Evolutionary conservation across 2,329 filamentous ascomycete genomes (phyloP).

Genomic region (Cadophora gregata): DNA sequence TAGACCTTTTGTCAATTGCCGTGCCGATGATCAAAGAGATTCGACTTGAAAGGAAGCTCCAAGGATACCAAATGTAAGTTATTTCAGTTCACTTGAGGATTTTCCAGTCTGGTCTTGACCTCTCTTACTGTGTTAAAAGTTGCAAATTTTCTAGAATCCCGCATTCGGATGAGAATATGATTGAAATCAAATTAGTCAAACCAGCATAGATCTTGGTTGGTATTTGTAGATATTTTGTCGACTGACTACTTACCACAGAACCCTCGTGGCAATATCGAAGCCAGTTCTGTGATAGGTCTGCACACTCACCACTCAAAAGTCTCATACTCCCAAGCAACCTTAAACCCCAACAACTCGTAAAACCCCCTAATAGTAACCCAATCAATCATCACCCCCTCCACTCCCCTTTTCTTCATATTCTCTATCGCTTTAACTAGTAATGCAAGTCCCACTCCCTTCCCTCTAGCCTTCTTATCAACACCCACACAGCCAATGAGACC

Average conservation of each 20-base stretch:
- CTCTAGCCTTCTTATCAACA: conserved; percentile 47
- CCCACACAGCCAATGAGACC: conserved; percentile 53
- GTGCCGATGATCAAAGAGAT: no score
- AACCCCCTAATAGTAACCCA: conserved; percentile 51
- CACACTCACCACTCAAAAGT: conserved; percentile 33
- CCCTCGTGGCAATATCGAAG: no score
- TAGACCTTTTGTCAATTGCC: no score
- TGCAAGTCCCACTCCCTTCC: conserved; percentile 49
- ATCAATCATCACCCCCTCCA: conserved; percentile 52
- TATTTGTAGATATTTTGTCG: no score
- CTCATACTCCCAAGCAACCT: conserved; percentile 49
- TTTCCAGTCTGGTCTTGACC: no score
- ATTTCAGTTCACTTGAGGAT: no score
- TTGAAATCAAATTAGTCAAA: neutral
- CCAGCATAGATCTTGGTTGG: no score
- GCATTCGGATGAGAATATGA: neutral
- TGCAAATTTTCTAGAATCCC: neutral
- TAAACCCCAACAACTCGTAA: conserved; percentile 52
- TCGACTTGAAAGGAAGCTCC: no score
- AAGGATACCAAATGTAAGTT: no score
- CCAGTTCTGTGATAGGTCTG: no score
- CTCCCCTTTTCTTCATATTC: conserved; percentile 49
- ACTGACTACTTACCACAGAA: no score
- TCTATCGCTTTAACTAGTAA: conserved; percentile 51
- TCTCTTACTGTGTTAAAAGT: neutral